These are phyloP conservation scores for Blastocystis sp. DNA, from an alignment of 352 stramenopile genomes.

Conservation along the genomic window DNA sequence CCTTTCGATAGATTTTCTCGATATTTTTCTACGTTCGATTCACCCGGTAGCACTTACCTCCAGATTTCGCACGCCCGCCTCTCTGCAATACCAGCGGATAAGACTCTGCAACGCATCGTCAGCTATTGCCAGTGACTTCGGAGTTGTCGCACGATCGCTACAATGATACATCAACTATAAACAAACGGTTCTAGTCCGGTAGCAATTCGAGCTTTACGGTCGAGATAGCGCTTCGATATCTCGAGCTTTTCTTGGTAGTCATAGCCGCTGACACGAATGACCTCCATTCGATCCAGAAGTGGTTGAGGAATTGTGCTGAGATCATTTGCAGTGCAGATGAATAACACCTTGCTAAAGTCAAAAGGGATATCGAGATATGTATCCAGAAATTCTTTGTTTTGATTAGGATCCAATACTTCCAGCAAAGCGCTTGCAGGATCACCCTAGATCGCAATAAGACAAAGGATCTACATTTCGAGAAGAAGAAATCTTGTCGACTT, in stretches of 20 bases:
- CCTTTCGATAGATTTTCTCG: conserved; percentile 94
- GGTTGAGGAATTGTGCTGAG: conserved; percentile 90
- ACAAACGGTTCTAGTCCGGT: conserved; percentile 71
- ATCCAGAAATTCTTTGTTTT: conserved; percentile 93
- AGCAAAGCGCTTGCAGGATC: conserved; percentile 89
- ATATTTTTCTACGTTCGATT: conserved; percentile 83
- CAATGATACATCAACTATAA: neutral
- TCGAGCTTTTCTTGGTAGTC: conserved; percentile 92
- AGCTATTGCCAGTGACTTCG: conserved; percentile 70
- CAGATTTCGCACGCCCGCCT: conserved; percentile 92
- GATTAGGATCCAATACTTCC: conserved; percentile 90
- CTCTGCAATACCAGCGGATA: conserved; percentile 86
- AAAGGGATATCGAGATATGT: conserved; percentile 96
- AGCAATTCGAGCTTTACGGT: conserved; percentile 88
- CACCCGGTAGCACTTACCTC: neutral
- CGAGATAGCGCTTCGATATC: conserved; percentile 93
- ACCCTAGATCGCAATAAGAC: conserved; percentile 68
- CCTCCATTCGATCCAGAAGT: conserved; percentile 97
- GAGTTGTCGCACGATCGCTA: neutral
- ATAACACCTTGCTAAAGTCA: conserved; percentile 86
- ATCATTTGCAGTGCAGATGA: conserved; percentile 94
- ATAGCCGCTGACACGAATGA: conserved; percentile 89
- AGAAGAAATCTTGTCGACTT: conserved; percentile 78
- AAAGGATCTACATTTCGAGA: neutral
- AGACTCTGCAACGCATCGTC: conserved; percentile 83